A percentile compares a stretch with the other conserved stretches of the same genome.
phyloP scores from a whole-genome alignment of 1,284 basidiomycete species.

The Malassezia caprae region DNA sequence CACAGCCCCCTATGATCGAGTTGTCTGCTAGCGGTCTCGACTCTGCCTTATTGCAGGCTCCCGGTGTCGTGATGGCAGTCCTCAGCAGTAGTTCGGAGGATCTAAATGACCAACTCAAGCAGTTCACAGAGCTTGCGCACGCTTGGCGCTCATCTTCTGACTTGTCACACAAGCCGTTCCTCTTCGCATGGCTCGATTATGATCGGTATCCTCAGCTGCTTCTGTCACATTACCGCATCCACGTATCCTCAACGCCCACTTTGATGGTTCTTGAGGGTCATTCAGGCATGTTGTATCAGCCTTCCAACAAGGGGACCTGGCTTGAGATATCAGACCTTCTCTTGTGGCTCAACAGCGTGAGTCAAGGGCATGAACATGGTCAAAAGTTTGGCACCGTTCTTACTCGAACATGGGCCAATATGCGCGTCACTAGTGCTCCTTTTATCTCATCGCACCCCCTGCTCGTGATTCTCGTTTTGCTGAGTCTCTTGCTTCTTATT shows the following conservation, averaged over 20 bases:
- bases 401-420: not conserved
- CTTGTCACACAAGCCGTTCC: conserved; percentile 5
- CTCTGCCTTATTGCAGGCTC: conserved; percentile 27
- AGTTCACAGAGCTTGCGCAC: conserved; percentile 23
- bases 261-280: not conserved
- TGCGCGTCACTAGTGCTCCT: not conserved
- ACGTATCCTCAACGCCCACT: not conserved
- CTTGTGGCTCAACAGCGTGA: not conserved
- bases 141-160: conserved; percentile 18
- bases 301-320: not conserved
- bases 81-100: conserved; percentile 26
- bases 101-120: conserved; percentile 25
- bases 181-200: conserved; percentile 44
- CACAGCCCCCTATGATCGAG: conserved; percentile 30
- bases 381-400: conserved; percentile 7
- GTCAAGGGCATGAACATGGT: not conserved
- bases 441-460: conserved; percentile 4
- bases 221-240: not conserved
- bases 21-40: conserved; percentile 25
- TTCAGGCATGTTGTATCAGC: not conserved
- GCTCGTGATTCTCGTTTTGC: not conserved
- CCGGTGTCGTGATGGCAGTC: conserved; percentile 33
- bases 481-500: conserved; percentile 4
- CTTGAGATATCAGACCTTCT: not conserved
- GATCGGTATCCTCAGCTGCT: conserved; percentile 34